Percentiles rank a stretch among this genome's conserved stretches.
Conservation (phyloP, 2,329 filamentous ascomycete genomes). For the Cladosporium sphaerospermum region DNA sequence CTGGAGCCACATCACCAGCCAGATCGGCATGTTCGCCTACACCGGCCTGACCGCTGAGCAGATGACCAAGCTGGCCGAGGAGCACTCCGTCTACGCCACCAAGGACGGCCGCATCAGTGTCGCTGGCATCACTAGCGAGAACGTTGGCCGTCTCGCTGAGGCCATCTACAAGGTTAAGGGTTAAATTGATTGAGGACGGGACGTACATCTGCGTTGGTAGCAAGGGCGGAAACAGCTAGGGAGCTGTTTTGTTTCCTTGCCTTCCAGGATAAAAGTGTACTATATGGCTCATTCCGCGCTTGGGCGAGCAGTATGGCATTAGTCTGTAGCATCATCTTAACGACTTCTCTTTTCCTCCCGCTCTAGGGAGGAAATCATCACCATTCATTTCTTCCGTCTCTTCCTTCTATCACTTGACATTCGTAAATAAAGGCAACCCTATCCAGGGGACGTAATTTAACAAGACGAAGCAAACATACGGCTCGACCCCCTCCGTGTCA, state of each 20-base stretch:
- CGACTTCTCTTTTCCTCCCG: too few species aligned
- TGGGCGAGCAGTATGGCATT: background rate
- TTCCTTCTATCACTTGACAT: too few species aligned
- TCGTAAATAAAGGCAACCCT: too few species aligned
- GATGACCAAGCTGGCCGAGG: constrained; percentile 85
- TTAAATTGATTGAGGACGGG: constrained; percentile 22
- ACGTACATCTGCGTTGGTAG: too few species aligned
- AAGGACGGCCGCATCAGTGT: constrained; percentile 85
- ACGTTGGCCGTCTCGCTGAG: constrained; percentile 74
- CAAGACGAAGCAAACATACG: too few species aligned
- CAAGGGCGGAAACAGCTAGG: too few species aligned
- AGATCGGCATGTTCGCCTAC: constrained; percentile 99
- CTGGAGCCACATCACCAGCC: constrained; percentile 97
- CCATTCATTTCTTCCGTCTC: too few species aligned
- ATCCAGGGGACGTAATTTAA: too few species aligned
- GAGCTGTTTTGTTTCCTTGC: background rate
- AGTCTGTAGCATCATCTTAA: too few species aligned
- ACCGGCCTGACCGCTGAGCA: constrained; percentile 85
- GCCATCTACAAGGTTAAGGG: constrained; percentile 79
- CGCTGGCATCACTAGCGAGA: constrained; percentile 72
- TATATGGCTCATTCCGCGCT: background rate
- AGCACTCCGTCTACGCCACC: constrained; percentile 96
- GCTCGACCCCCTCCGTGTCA: too few species aligned
- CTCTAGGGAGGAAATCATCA: too few species aligned
- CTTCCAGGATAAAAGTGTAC: background rate